These are phyloP conservation scores for Spiraea crenata DNA, from an alignment of 331 rosid species.

Conservation along the genomic window DNA sequence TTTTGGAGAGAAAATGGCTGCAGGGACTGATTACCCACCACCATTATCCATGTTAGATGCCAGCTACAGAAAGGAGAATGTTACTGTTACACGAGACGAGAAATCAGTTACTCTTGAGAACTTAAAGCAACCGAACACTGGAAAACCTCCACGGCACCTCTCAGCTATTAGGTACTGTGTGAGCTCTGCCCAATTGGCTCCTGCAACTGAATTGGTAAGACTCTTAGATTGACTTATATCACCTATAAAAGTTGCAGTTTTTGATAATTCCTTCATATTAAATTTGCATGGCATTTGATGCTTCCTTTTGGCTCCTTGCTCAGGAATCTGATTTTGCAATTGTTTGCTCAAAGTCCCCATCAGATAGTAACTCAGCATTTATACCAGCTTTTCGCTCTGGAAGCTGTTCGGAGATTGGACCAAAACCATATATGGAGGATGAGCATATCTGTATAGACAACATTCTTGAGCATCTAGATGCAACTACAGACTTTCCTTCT, in stretches of 20 bases:
- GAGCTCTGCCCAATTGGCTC: slow-evolving; percentile 36
- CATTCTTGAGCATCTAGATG: slow-evolving; percentile 30
- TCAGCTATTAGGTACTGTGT: slow-evolving; percentile 28
- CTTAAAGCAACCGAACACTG: slow-evolving; percentile 20
- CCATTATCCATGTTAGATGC: slow-evolving; percentile 31
- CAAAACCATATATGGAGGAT: slow-evolving; percentile 43
- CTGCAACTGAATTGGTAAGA: slow-evolving; percentile 29
- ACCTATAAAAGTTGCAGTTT: not conserved
- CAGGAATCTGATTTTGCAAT: slow-evolving; percentile 30
- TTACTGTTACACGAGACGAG: slow-evolving; percentile 29
- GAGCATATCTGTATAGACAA: slow-evolving; percentile 43
- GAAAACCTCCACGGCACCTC: slow-evolving; percentile 38
- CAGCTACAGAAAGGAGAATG: slow-evolving; percentile 30
- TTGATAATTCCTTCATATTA: not conserved
- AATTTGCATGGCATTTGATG: not conserved
- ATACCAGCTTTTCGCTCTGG: slow-evolving; percentile 41
- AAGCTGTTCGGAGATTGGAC: slow-evolving; percentile 46
- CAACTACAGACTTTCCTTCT: slow-evolving; percentile 30
- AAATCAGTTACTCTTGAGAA: slow-evolving; percentile 25
- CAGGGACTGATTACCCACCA: slow-evolving; percentile 35
- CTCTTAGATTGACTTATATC: not conserved
- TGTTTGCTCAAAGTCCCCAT: slow-evolving; percentile 29
- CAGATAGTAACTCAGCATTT: slow-evolving; percentile 24
- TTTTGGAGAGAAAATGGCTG: slow-evolving; percentile 33
- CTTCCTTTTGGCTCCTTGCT: not conserved